Conservation (phyloP, 2,329 filamentous ascomycete genomes). For the Colletotrichum paranaense region DNA sequence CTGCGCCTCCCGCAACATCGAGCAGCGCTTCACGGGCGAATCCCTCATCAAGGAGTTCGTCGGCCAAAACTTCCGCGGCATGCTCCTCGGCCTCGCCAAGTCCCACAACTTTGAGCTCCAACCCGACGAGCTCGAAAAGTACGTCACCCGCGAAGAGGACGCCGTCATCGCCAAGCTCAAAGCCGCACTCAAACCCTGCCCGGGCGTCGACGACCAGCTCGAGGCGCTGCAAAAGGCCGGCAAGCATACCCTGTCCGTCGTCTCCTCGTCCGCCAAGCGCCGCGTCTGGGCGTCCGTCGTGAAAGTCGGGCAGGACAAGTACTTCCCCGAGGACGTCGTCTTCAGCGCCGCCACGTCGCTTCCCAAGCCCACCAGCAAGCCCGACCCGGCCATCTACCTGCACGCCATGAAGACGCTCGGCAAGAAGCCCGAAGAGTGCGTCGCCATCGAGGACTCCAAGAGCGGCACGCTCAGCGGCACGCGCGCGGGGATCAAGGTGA, state of each 20-base stretch:
- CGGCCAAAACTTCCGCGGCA: constrained; percentile 94
- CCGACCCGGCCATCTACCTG: constrained; percentile 89
- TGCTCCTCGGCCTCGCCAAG: constrained; percentile 81
- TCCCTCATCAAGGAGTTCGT: constrained; percentile 88
- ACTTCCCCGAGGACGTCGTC: constrained; percentile 79
- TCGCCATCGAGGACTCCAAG: constrained; percentile 91
- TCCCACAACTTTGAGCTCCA: constrained; percentile 80
- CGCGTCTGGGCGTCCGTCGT: constrained; percentile 82
- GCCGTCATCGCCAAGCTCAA: constrained; percentile 85
- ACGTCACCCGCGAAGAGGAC: constrained; percentile 83
- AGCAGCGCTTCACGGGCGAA: constrained; percentile 79
- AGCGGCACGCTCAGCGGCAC: constrained; percentile 81
- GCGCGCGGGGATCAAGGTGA: constrained; percentile 81
- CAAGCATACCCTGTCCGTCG: constrained; percentile 81
- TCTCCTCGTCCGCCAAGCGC: constrained; percentile 82
- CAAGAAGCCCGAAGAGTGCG: constrained; percentile 75
- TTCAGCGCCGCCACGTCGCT: constrained; percentile 87
- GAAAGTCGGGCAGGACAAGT: constrained; percentile 83
- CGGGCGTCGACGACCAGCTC: constrained; percentile 75
- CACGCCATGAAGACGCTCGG: constrained; percentile 80
- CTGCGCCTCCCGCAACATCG: constrained; percentile 72
- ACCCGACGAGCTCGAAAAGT: constrained; percentile 76
- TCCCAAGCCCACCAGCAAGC: constrained; percentile 85
- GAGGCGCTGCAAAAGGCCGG: constrained; percentile 69
- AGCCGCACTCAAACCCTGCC: constrained; percentile 74